Percentiles rank a stretch among this genome's conserved stretches.
Evolutionary conservation across 164 flowering plant species (phyloP).

Genomic region (Berberis vulgaris): DNA sequence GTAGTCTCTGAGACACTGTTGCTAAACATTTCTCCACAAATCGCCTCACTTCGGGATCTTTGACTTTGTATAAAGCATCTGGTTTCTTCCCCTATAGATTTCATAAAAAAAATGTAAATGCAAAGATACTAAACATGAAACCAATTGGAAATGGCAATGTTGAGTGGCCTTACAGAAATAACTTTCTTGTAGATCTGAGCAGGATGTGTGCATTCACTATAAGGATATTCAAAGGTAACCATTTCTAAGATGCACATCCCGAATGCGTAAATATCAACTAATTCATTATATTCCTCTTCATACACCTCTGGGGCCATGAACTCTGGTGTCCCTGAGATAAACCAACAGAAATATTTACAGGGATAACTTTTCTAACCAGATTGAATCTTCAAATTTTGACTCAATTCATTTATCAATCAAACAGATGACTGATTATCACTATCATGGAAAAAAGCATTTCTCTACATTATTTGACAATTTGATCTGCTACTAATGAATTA

Average conservation of each 20-base stretch:
- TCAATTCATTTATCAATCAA: not conserved
- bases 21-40: slow-evolving; percentile 90
- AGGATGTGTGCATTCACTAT: slow-evolving; percentile 87
- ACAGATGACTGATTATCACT: no score
- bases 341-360: not conserved
- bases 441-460: no score
- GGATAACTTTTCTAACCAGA: not conserved
- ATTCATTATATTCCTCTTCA: slow-evolving; percentile 87
- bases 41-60: slow-evolving; percentile 70
- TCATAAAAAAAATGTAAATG: slow-evolving; percentile 1
- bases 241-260: slow-evolving; percentile 95
- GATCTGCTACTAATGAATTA: not conserved
- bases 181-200: slow-evolving; percentile 98
- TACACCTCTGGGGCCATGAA: slow-evolving; percentile 98
- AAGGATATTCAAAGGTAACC: slow-evolving; percentile 94
- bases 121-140: not conserved
- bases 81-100: slow-evolving; percentile 72
- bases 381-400: no score
- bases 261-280: slow-evolving; percentile 86
- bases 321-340: slow-evolving; percentile 77
- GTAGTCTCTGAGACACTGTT: slow-evolving; percentile 58
- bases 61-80: slow-evolving; percentile 63
- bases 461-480: not conserved
- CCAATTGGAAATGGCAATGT: not conserved
- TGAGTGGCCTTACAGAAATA: slow-evolving; percentile 50